Base-by-base conservation (phyloP, 2,329 filamentous ascomycete genomes). In the Corynespora cassiicola region DNA sequence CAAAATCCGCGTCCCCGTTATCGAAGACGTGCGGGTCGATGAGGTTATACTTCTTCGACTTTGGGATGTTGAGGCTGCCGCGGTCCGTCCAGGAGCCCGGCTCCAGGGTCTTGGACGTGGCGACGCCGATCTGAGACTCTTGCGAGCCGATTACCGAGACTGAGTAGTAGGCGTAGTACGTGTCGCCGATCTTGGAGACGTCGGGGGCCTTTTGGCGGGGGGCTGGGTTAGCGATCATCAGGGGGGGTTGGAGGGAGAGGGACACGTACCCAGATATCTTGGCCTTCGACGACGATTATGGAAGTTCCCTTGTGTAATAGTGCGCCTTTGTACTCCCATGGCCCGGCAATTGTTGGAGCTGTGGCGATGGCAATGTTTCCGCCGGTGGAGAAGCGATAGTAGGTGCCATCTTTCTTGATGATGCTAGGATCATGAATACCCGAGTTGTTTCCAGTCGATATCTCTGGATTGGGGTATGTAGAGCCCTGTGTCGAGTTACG, bases 151-250 rank as follows among this genome's bases (percentile, higher is more conserved):
- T 82, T 0, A 72, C 70, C 28, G 75, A 80, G 16, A 85, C 80
- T 0, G 78, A 71, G 61, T 86, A 85, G 73, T 84, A 85, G 12
- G 78, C 62, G 52, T 84, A 77, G 66, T 83, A 87, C 0, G 70
- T 68, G 30, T 64, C 68, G 45, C 75, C 75, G 7, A 85, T 70
- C n/a, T 77, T 66, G 21, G 68, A 63, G 11, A 84, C 75, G 42
- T 86, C 82, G 0, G 85, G 85, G 1, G 84, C 84, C 81, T 83
- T 33, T 22, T 18, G 28, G 7, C 10, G 11, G 21, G 10, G 5
- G 15, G 50, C 10, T 50, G 30, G 28, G 14, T 12, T 15, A 7
- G 8, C n/a, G 10, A 27, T 25, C 6, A 5, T 7, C 10, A 14
- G 15, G 15, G 2, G 9, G n/a, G 6, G 4, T 8, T 8, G 12